These are phyloP conservation scores for Cladobotryum mycophilum DNA, from an alignment of 2,329 filamentous ascomycete species.

Conservation along the genomic window DNA sequence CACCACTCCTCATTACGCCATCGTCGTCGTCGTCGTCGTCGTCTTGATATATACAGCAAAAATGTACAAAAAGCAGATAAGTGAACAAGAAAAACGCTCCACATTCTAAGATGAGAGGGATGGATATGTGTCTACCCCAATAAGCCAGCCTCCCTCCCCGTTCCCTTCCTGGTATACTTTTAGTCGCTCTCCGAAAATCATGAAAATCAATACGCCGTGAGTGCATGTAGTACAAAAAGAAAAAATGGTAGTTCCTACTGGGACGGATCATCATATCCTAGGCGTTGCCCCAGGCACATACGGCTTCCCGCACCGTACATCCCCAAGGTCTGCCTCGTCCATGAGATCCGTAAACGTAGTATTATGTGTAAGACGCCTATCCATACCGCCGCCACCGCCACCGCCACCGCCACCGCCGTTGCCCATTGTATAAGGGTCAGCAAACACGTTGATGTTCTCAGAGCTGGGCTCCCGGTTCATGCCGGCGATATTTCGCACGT, in stretches of 20 bases:
- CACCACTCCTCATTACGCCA: background rate
- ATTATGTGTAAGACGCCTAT: slow-evolving; percentile 23
- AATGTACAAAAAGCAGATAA: background rate
- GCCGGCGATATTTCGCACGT: slow-evolving; percentile 27
- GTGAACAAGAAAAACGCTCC: background rate
- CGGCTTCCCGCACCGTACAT: slow-evolving; percentile 34
- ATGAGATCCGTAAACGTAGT: slow-evolving; percentile 52
- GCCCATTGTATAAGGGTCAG: slow-evolving; percentile 39
- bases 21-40: background rate
- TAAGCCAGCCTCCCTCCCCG: too few relatives aligned
- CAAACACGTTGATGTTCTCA: slow-evolving; percentile 48
- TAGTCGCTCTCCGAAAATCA: background rate
- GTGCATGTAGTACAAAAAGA: background rate
- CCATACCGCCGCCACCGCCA: slow-evolving; percentile 13
- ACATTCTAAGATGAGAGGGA: background rate
- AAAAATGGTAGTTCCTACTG: background rate
- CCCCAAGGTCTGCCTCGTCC: slow-evolving; percentile 39
- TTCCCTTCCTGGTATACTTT: too few relatives aligned
- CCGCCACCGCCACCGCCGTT: slow-evolving; percentile 13
- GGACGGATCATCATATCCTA: slow-evolving; percentile 17
- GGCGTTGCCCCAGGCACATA: slow-evolving; percentile 36
- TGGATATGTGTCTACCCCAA: background rate
- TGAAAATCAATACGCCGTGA: background rate
- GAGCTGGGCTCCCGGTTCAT: slow-evolving; percentile 34
- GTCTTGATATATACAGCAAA: background rate